These are phyloP conservation scores for Ambrosia hybrid DNA, from an alignment of 140 eudicot species.

Conservation along the genomic window DNA sequence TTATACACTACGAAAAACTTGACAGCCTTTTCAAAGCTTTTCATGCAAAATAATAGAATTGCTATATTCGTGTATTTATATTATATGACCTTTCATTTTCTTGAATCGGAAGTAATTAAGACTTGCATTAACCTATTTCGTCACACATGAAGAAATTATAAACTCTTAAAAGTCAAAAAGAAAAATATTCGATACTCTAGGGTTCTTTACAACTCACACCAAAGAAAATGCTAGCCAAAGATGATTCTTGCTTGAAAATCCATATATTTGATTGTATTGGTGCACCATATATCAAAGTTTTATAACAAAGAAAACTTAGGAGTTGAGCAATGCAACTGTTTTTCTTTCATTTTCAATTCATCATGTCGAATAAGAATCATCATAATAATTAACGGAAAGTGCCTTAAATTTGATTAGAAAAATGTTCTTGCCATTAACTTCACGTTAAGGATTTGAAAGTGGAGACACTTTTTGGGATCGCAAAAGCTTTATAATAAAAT, in stretches of 20 bases:
- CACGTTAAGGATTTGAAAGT: constrained; percentile 16
- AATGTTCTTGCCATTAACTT: constrained; percentile 7
- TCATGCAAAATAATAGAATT: background rate
- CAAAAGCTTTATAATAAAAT: background rate
- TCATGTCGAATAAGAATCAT: constrained; percentile 14
- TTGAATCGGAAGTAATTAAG: background rate
- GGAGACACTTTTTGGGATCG: constrained; percentile 16
- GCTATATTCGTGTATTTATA: background rate
- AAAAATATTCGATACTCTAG: constrained; percentile 10
- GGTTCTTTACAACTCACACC: constrained; percentile 19
- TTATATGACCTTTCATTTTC: background rate
- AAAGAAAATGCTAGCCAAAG: constrained; percentile 7
- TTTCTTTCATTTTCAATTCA: background rate
- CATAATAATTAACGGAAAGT: background rate
- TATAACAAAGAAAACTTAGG: background rate
- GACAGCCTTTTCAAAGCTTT: background rate
- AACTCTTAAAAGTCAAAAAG: background rate
- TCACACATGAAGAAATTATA: background rate
- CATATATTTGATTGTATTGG: background rate
- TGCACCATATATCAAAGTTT: background rate
- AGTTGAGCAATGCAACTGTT: background rate
- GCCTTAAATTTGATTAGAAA: background rate
- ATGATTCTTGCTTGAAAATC: constrained; percentile 20
- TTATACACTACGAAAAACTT: no score
- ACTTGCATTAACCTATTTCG: background rate